Evolutionary conservation across 306 rosid species (phyloP), one percentile per base, ranked within the genome.

Genomic region (Macrotyloma uniflorum): DNA sequence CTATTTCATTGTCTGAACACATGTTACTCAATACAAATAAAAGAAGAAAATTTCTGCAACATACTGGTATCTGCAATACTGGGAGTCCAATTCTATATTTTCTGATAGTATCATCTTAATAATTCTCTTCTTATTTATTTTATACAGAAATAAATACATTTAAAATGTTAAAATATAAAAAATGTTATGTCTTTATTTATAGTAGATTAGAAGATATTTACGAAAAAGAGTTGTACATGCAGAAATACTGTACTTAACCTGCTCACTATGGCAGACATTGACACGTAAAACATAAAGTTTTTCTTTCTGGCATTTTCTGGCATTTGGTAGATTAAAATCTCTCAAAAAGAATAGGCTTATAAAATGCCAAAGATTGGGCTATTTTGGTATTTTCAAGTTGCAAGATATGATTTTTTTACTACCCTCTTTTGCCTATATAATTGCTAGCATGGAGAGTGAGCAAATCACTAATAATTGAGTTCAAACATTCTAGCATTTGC

Each of bases 341-440:
- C 26, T 15, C 6, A 0, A 5, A 49, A 22, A 7, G 10, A n/a
- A n/a, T 46, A 47, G 4, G 18, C 14, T 10, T 13, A 18, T 20
- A 23, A 36, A 15, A 2, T 16, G 67, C 6, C 35, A 43, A 15
- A 24, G 23, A 35, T 1, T 12, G 69, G 85, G 74, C 3, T 43
- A 40, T 69, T 54, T 5, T 4, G 33, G 83, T 80, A 72, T 57
- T 76, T 80, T 58, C 30, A 46, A 13, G 5, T 16, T 50, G 51
- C 43, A 38, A 26, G 45, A 4, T 6, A 12, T 57, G 5, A 67
- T 32, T 18, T 55, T 0, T 22, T 20, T 32, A 23, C 13, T 13
- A 15, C 47, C 3, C 10, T n/a, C n/a, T 51, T 30, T 5, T 5
- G 24, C 24, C 47, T 84, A 20, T 80, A 84, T 76, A 84, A 80